Evolutionary conservation across 1,284 basidiomycete species (phyloP), one percentile per base, ranked within the genome.

Genomic region (Albatrellus sp.): DNA sequence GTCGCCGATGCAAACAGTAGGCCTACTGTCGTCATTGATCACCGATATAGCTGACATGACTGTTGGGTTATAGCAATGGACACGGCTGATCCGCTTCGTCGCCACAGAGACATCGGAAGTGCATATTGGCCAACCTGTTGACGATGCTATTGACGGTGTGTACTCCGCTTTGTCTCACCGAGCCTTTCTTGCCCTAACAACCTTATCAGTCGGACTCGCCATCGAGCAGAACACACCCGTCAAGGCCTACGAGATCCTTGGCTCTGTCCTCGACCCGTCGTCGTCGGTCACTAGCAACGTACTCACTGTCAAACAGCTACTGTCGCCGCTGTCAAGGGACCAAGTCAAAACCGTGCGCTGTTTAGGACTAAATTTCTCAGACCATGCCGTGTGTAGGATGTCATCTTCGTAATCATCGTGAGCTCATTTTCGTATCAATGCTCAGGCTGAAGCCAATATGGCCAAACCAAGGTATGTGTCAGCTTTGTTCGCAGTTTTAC

Each of bases 41-140:
- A n/a, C n/a, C n/a, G n/a, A n/a, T n/a, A n/a, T n/a, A n/a, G n/a
- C n/a, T n/a, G n/a, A n/a, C n/a, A n/a, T n/a, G n/a, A n/a, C n/a
- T n/a, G n/a, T n/a, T n/a, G n/a, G n/a, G n/a, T n/a, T n/a, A n/a
- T 48, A 85, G 78, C 68, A 73, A 69, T 89, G 86, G 86, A 77
- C 76, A 19, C 77, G 87, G 37, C 72, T 90, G 46, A 85, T 91
- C 51, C 83, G 88, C 46, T 91, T 91, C 59, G 69, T 85, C 14
- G 86, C 88, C 11, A 66, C 63, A n/a, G 87, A 88, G 63, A 87
- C 84, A 1, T 67, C 70, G 6, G 65, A 73, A 46, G 73, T 87
- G 10, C 84, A 88, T 54, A 72, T 87, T 48, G 88, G 89, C 35
- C 72, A 90, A 59, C 87, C 88, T 0, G 66, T 85, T 16, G 78